Conservation (phyloP, 768 basidiomycete species). For the Lactifluus volemus region DNA sequence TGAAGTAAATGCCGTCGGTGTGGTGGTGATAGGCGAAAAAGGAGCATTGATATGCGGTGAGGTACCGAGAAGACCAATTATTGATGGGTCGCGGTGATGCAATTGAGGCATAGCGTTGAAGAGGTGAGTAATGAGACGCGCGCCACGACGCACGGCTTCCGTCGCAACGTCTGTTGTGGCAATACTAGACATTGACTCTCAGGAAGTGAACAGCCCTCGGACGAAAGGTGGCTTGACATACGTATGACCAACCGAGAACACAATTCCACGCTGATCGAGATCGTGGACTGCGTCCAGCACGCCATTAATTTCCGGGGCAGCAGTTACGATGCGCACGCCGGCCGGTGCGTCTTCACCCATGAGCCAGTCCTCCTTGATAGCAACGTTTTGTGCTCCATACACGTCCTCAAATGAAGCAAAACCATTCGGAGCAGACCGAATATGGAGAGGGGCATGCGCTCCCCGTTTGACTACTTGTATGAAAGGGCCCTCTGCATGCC, state of each 20-base stretch:
- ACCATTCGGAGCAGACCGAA: constrained; percentile 54
- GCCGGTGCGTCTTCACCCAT: constrained; percentile 35
- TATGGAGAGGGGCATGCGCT: constrained; percentile 64
- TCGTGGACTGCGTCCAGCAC: constrained; percentile 62
- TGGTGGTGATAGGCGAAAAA: constrained; percentile 28
- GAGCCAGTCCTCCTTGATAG: constrained; percentile 57
- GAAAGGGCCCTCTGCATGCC: constrained; percentile 91
- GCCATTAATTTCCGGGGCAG: constrained; percentile 80
- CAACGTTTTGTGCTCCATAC: constrained; percentile 61
- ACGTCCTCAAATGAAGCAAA: constrained; percentile 61
- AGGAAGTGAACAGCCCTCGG: background rate
- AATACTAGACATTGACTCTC: constrained; percentile 36
- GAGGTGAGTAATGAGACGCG: constrained; percentile 82
- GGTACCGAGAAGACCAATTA: constrained; percentile 80
- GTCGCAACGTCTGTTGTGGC: constrained; percentile 70
- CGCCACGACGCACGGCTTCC: constrained; percentile 60
- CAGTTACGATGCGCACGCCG: constrained; percentile 74
- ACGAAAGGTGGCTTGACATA: constrained; percentile 24
- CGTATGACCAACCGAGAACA: constrained; percentile 89
- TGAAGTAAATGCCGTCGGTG: constrained; percentile 17
- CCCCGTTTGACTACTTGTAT: constrained; percentile 76
- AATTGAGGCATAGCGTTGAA: constrained; percentile 92
- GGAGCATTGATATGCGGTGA: constrained; percentile 50
- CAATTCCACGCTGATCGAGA: constrained; percentile 54
- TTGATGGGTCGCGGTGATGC: constrained; percentile 86